A percentile compares a stretch with the other conserved stretches of the same genome.
These are phyloP conservation scores for Heterobasidion irregulare DNA, from an alignment of 1,284 basidiomycete genomes.

Conservation along the genomic window DNA sequence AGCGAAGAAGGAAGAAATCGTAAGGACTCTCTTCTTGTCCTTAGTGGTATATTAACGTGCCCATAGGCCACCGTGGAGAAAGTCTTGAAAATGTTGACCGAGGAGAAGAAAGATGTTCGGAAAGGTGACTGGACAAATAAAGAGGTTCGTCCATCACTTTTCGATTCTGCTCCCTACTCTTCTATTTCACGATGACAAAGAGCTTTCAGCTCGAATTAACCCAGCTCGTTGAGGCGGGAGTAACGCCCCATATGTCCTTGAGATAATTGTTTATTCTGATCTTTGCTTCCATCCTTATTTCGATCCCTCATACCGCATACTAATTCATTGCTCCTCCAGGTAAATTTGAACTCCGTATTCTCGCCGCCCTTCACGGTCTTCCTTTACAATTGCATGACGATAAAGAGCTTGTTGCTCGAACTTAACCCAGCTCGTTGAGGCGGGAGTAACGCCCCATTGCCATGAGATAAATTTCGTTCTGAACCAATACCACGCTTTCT, in stretches of 20 bases:
- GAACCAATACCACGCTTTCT: no score
- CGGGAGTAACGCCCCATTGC: constrained; percentile 13
- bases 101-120: constrained; percentile 86
- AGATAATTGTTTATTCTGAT: constrained; percentile 47
- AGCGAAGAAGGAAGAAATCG: constrained; percentile 95
- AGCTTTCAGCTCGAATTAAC: constrained; percentile 25
- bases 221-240: constrained; percentile 34
- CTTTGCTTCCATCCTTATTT: constrained; percentile 1
- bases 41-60: not conserved
- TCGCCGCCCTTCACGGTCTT: not conserved
- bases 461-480: constrained; percentile 44
- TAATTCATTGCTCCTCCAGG: constrained; percentile 9
- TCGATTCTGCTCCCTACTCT: not conserved
- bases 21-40: constrained; percentile 27
- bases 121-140: constrained; percentile 96
- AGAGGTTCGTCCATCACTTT: constrained; percentile 62
- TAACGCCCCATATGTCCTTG: constrained; percentile 62
- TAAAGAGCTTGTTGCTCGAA: constrained; percentile 53
- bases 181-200: constrained; percentile 23
- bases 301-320: not conserved
- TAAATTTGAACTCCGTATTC: constrained; percentile 8
- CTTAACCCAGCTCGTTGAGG: constrained; percentile 38
- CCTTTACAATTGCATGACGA: constrained; percentile 35
- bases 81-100: constrained; percentile 72
- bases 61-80: constrained; percentile 78